A percentile compares a stretch with the other conserved stretches of the same genome.
phyloP scores from a whole-genome alignment of 352 stramenopile species.

The Globisporangium splendens region DNA sequence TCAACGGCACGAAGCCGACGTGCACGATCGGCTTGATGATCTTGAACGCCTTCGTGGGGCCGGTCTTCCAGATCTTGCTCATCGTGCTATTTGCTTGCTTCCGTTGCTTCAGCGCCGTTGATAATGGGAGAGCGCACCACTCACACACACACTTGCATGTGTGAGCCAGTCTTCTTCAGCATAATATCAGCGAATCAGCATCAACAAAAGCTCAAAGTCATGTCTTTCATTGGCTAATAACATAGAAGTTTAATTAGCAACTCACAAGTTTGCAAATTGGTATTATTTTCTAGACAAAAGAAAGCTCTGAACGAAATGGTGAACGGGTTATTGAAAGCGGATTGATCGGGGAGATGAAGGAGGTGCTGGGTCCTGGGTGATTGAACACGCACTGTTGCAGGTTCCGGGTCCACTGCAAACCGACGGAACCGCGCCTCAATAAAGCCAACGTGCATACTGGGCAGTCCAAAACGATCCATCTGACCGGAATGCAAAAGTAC shows the following conservation, averaged over 20 bases:
- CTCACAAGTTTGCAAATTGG: too few species aligned
- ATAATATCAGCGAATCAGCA: neutral
- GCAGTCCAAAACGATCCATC: slow-evolving; percentile 63
- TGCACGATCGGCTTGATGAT: slow-evolving; percentile 83
- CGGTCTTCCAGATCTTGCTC: slow-evolving; percentile 78
- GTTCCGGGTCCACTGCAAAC: slow-evolving; percentile 46
- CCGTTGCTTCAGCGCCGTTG: slow-evolving; percentile 11
- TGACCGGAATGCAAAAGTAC: slow-evolving; percentile 4
- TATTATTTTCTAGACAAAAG: too few species aligned
- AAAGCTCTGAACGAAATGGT: too few species aligned
- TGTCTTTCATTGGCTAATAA: too few species aligned
- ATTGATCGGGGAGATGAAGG: neutral
- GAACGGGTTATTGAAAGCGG: too few species aligned
- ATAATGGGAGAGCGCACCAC: too few species aligned
- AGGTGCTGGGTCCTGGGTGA: neutral
- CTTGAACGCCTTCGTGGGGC: slow-evolving; percentile 74
- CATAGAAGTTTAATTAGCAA: too few species aligned
- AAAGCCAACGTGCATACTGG: slow-evolving; percentile 37
- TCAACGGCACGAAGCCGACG: slow-evolving; percentile 74
- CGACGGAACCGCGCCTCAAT: slow-evolving; percentile 66
- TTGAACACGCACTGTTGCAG: neutral
- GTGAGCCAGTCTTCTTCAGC: slow-evolving; percentile 13
- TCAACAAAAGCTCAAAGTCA: too few species aligned
- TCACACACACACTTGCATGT: neutral
- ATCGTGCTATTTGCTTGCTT: slow-evolving; percentile 16